Base-by-base conservation (phyloP, 106 monocot species). In the Ottelia alismoides region DNA sequence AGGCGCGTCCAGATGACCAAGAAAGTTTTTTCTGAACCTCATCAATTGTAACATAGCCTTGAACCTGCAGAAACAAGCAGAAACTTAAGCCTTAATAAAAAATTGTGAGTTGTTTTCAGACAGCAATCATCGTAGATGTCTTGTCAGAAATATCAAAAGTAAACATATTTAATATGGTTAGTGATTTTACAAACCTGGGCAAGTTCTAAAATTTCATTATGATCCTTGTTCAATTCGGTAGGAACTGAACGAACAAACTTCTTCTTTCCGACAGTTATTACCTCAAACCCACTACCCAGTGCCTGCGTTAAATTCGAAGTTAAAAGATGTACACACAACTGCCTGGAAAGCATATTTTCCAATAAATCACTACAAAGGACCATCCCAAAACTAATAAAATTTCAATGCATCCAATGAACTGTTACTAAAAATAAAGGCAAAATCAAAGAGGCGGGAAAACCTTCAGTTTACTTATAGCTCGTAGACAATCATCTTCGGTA, bases 401-500 rank as follows among this genome's bases (percentile, higher is more conserved):
- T n/a, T n/a, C n/a, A n/a, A n/a, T n/a, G n/a, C n/a, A n/a, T n/a
- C n/a, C n/a, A n/a, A n/a, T n/a, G n/a, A n/a, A n/a, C n/a, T n/a
- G n/a, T n/a, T n/a, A n/a, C n/a, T n/a, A n/a, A n/a, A n/a, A n/a
- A n/a, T n/a, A n/a, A n/a, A n/a, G n/a, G n/a, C n/a, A n/a, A n/a
- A n/a, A n/a, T n/a, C n/a, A n/a, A n/a, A n/a, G n/a, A n/a, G n/a
- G n/a, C n/a, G n/a, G n/a, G n/a, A n/a, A 7, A 70, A 81, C 90
- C 81, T 91, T 85, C 56, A 91, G 70, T 63, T 91, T 91, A 65
- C 72, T 85, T 72, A 91, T 91, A 28, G 90, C 90, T 35, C 90
- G 84, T 20, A 85, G 30, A 28, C 90, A 91, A 52, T 91, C 90
- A 73, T 91, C 90, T 71, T 84, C 84, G 61, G 90, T 75, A 26